Percentiles rank a stretch among this genome's conserved stretches.
Evolutionary conservation across 345 rosid species (phyloP).

Genomic region (Acer campestre): DNA sequence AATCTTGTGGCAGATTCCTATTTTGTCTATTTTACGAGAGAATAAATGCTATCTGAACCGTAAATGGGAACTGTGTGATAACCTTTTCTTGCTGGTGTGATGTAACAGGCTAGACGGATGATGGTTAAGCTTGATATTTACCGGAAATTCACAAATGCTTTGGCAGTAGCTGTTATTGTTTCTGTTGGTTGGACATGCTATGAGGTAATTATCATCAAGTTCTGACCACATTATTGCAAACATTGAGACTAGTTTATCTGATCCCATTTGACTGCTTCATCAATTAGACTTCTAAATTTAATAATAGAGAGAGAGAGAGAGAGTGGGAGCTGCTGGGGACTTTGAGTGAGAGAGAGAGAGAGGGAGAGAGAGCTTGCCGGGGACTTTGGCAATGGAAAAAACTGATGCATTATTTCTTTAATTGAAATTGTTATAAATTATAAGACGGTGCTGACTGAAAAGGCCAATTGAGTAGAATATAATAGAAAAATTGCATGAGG

Average conservation of each 20-base stretch:
- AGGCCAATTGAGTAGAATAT: background rate
- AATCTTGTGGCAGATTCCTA: background rate
- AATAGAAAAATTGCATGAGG: background rate
- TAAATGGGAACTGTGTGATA: background rate
- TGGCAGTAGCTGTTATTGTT: conserved; percentile 87
- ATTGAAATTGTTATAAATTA: background rate
- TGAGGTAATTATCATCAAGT: conserved; percentile 55
- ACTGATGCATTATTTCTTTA: background rate
- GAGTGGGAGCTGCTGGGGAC: background rate
- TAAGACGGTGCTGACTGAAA: background rate
- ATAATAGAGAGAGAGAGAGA: background rate
- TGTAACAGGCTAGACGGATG: conserved; percentile 77
- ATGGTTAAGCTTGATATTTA: conserved; percentile 82
- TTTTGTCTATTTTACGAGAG: background rate
- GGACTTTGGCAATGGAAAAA: background rate
- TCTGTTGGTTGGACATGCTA: conserved; percentile 98
- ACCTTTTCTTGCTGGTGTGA: conserved; percentile 16
- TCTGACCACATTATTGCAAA: background rate
- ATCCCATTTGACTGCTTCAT: background rate
- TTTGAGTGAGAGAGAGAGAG: background rate
- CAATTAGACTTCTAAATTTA: conserved; percentile 5
- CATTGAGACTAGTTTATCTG: background rate
- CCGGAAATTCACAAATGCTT: conserved; percentile 93
- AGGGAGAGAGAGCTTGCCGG: background rate
- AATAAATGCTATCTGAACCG: background rate